A percentile compares a stretch with the other conserved stretches of the same genome.
Conservation (phyloP, 176 grass and related monocot genomes). For the Musa schizocarpa region DNA sequence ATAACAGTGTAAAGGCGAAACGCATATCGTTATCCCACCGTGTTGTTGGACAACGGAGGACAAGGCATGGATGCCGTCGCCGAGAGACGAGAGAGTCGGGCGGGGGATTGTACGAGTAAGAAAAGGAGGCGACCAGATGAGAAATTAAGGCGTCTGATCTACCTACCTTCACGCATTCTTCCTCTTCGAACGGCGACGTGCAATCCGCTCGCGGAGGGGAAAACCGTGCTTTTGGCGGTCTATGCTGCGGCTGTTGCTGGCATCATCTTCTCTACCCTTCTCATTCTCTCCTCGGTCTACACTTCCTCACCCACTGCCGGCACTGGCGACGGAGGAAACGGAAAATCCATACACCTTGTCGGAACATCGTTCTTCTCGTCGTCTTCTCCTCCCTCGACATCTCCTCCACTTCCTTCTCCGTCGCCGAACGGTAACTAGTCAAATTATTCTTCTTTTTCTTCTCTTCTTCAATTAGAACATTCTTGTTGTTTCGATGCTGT, state of each 20-base stretch:
- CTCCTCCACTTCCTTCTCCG: neutral
- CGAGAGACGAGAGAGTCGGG: too few relatives aligned
- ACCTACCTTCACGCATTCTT: too few relatives aligned
- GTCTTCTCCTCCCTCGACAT: neutral
- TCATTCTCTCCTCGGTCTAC: constrained; percentile 16
- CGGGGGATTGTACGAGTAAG: too few relatives aligned
- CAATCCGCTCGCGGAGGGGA: neutral
- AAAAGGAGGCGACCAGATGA: too few relatives aligned
- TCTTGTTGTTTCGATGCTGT: too few relatives aligned
- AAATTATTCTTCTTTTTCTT: neutral
- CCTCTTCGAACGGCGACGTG: neutral
- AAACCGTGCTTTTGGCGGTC: neutral
- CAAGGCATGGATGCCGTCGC: too few relatives aligned
- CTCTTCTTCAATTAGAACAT: neutral
- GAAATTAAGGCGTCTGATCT: too few relatives aligned
- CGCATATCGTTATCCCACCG: too few relatives aligned
- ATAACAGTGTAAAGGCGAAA: too few relatives aligned
- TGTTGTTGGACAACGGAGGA: too few relatives aligned
- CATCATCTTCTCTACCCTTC: neutral
- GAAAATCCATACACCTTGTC: neutral
- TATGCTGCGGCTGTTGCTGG: neutral
- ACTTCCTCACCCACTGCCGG: neutral
- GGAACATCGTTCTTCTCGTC: neutral
- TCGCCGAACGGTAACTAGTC: neutral
- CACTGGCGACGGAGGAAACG: neutral